Evolutionary conservation across 352 stramenopile genomes (phyloP).

Genomic region (Pythium rishiriense): DNA sequence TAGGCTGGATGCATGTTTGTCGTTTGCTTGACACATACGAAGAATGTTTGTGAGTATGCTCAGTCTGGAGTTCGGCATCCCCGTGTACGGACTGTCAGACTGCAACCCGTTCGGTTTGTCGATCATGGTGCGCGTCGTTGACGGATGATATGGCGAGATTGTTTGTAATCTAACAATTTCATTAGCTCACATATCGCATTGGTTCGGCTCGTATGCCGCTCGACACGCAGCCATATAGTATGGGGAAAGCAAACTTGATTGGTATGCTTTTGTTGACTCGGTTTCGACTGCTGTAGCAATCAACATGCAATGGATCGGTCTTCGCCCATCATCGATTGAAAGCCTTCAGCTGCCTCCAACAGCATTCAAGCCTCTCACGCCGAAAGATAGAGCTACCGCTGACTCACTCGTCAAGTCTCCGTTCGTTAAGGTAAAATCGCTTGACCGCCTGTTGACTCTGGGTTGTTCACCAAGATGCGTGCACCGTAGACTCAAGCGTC

Average conservation of each 20-base stretch:
- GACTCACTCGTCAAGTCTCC: slow-evolving; percentile 42
- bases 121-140: slow-evolving; percentile 65
- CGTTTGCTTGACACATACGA: background rate
- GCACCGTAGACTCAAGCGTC: slow-evolving; percentile 42
- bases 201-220: slow-evolving; percentile 85
- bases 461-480: background rate
- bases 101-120: slow-evolving; percentile 94
- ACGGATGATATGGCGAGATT: too few relatives aligned
- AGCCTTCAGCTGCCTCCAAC: slow-evolving; percentile 45
- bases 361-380: slow-evolving; percentile 58
- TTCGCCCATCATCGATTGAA: slow-evolving; percentile 83
- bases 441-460: too few relatives aligned
- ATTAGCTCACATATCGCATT: slow-evolving; percentile 88
- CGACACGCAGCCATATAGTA: slow-evolving; percentile 66
- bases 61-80: slow-evolving; percentile 68
- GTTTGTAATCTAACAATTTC: background rate
- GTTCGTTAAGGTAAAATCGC: slow-evolving; percentile 60
- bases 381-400: slow-evolving; percentile 51
- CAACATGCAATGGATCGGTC: slow-evolving; percentile 91
- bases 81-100: slow-evolving; percentile 91
- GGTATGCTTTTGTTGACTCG: background rate
- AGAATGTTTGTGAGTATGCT: slow-evolving; percentile 88
- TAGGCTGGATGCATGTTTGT: background rate
- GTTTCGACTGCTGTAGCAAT: slow-evolving; percentile 34
- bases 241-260: background rate